A percentile compares a stretch with the other conserved stretches of the same genome.
These are phyloP conservation scores for Metarhizium sp. DNA, from an alignment of 2,329 filamentous ascomycete genomes.

Conservation along the genomic window DNA sequence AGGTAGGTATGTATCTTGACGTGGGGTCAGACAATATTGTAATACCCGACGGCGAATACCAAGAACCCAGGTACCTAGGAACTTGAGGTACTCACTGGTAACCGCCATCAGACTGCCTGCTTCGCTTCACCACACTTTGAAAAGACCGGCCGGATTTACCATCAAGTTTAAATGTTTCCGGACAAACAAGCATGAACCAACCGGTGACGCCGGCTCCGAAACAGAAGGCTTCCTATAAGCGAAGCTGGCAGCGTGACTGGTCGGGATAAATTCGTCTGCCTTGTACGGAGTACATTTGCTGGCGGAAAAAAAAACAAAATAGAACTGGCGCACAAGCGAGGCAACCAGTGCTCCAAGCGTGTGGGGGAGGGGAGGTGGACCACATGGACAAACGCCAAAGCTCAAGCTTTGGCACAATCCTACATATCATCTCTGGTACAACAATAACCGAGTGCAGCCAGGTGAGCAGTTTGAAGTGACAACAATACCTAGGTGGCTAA, in stretches of 20 bases:
- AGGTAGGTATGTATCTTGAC: no score
- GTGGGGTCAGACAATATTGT: no score
- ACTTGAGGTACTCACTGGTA: neutral
- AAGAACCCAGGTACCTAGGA: neutral
- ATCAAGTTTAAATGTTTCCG: neutral
- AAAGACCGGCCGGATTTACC: neutral
- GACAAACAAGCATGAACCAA: neutral
- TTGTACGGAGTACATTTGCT: neutral
- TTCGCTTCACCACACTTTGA: neutral
- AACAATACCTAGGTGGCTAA: neutral
- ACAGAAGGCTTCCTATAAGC: neutral
- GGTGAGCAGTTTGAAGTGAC: neutral
- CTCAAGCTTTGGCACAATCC: neutral
- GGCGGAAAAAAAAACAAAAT: neutral
- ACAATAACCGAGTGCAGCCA: neutral
- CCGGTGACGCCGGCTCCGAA: neutral
- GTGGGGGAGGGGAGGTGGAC: neutral
- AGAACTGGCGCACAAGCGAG: neutral
- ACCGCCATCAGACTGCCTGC: neutral
- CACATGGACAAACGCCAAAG: neutral
- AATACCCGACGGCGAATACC: no score
- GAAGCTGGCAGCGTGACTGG: neutral
- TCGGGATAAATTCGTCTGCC: neutral
- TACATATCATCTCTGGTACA: neutral
- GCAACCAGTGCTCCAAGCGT: neutral